phyloP scores from a whole-genome alignment of 2,329 filamentous ascomycete species.

The Mollisiaceae sp. region DNA sequence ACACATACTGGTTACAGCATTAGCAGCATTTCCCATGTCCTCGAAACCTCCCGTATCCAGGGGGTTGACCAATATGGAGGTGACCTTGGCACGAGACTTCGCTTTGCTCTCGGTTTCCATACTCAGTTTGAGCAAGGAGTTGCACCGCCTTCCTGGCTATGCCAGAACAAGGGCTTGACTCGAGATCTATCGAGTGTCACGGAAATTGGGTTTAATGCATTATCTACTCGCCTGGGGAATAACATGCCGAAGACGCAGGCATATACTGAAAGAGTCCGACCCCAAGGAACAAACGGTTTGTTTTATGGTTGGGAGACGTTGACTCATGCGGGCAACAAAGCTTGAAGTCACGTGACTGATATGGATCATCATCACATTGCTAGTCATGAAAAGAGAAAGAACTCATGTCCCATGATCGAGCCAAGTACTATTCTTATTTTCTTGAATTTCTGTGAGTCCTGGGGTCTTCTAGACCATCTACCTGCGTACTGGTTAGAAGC shows the following conservation, averaged over 20 bases:
- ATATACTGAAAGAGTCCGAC: conserved; percentile 22
- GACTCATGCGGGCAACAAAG: conserved; percentile 23
- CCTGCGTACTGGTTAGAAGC: too few species aligned
- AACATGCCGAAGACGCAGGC: conserved; percentile 36
- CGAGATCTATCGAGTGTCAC: conserved; percentile 31
- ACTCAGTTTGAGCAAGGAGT: conserved; percentile 22
- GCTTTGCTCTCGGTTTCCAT: conserved; percentile 37
- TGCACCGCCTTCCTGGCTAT: conserved; percentile 27
- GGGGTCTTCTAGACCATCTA: too few species aligned
- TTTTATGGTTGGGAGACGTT: conserved; percentile 28
- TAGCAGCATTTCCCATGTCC: conserved; percentile 39
- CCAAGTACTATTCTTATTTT: too few species aligned
- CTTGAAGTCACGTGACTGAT: background rate
- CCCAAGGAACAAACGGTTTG: conserved; percentile 22
- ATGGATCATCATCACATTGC: background rate
- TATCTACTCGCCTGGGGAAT: conserved; percentile 30
- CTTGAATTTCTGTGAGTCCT: too few species aligned
- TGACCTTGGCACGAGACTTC: conserved; percentile 34
- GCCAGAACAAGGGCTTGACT: conserved; percentile 25
- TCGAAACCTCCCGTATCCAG: conserved; percentile 41
- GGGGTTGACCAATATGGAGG: conserved; percentile 35
- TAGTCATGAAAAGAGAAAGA: background rate
- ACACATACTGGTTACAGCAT: conserved; percentile 39
- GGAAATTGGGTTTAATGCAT: conserved; percentile 39
- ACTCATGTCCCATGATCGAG: background rate